A percentile compares a stretch with the other conserved stretches of the same genome.
These are phyloP conservation scores for Trichosanthes truncata DNA, from an alignment of 306 rosid genomes.

Conservation along the genomic window DNA sequence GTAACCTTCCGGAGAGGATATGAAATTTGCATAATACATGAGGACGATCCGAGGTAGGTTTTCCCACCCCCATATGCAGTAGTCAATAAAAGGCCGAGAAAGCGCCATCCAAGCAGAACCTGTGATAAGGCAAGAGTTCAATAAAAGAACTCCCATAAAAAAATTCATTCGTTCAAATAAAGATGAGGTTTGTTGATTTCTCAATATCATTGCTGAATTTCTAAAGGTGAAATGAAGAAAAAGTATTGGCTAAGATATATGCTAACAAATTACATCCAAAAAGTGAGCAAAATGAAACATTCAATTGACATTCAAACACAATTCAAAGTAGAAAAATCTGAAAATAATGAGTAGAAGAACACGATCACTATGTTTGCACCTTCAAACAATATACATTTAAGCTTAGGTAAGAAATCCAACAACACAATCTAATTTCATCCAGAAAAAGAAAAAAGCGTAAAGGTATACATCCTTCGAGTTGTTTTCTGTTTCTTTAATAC, in stretches of 20 bases:
- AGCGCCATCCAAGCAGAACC: constrained; percentile 99
- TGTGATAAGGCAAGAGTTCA: constrained; percentile 24
- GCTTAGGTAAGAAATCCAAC: not conserved
- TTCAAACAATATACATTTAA: not conserved
- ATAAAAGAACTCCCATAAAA: not conserved
- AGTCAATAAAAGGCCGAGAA: constrained; percentile 82
- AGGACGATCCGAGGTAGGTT: constrained; percentile 87
- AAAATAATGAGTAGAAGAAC: not conserved
- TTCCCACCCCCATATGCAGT: constrained; percentile 99
- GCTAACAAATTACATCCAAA: not conserved
- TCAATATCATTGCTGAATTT: not conserved
- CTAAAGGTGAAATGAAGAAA: not conserved
- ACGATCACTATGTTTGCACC: not conserved
- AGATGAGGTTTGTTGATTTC: not conserved
- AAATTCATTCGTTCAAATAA: not conserved
- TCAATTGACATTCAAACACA: not conserved
- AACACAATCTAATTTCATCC: not conserved
- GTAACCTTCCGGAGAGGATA: constrained; percentile 96
- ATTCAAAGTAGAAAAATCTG: not conserved
- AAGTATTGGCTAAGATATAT: not conserved
- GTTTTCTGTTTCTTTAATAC: not conserved
- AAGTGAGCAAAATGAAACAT: not conserved
- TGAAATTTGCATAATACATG: constrained; percentile 88
- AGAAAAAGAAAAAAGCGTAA: not conserved
- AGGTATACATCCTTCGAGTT: not conserved